A percentile compares a stretch with the other conserved stretches of the same genome.
phyloP scores from a whole-genome alignment of 495 filamentous ascomycete species.

The Penicillium canescens region DNA sequence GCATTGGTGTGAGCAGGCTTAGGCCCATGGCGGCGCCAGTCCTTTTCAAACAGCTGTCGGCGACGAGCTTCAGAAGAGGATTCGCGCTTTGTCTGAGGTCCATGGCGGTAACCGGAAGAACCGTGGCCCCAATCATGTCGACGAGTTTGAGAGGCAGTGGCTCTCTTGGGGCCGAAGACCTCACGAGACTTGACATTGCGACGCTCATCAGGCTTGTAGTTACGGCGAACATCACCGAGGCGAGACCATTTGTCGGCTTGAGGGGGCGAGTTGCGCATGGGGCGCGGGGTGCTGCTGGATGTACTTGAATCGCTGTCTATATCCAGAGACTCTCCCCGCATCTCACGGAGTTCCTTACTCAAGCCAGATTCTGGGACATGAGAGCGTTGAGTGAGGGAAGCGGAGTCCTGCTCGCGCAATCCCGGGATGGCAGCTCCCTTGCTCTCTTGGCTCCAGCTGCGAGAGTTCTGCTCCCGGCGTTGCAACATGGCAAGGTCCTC shows the following conservation, averaged over 20 bases:
- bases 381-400: conserved; percentile 47
- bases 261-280: conserved; percentile 53
- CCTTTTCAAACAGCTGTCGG: conserved; percentile 45
- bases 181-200: conserved; percentile 60
- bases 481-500: conserved; percentile 55
- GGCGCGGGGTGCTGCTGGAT: conserved; percentile 60
- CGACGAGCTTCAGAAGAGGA: conserved; percentile 36
- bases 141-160: conserved; percentile 38
- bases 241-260: conserved; percentile 84
- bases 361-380: conserved; percentile 12
- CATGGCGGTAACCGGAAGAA: conserved; percentile 52
- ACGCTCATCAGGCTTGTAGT: conserved; percentile 48
- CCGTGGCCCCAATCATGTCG: conserved; percentile 56
- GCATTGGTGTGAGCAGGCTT: conserved; percentile 32
- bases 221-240: conserved; percentile 77
- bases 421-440: conserved; percentile 34
- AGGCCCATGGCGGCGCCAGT: conserved; percentile 60
- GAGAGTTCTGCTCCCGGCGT: conserved; percentile 72
- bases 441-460: conserved; percentile 81
- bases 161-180: conserved; percentile 41
- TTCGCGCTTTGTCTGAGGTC: conserved; percentile 53
- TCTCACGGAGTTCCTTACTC: conserved; percentile 25
- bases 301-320: conserved; percentile 60
- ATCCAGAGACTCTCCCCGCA: conserved; percentile 48
- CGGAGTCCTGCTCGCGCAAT: conserved; percentile 47